Conservation (phyloP, 2,329 filamentous ascomycete genomes). For the Cladobotryum mycophilum region DNA sequence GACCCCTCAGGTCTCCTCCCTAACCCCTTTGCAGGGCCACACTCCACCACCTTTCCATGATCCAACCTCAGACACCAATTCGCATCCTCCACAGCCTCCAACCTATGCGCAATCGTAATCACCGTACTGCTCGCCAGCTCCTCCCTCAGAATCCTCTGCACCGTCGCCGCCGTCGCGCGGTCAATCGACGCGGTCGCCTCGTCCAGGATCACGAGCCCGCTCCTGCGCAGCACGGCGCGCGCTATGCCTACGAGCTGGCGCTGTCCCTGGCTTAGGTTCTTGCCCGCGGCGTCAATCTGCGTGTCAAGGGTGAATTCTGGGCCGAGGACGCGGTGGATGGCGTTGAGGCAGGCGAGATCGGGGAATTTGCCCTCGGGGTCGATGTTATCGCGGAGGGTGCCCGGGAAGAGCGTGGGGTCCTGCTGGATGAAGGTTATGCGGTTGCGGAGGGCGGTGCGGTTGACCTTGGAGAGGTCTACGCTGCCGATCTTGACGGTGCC, state of each 20-base stretch:
- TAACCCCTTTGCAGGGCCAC: constrained; percentile 32
- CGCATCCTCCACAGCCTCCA: constrained; percentile 56
- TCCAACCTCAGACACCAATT: constrained; percentile 50
- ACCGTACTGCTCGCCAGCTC: constrained; percentile 53
- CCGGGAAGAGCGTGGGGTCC: constrained; percentile 56
- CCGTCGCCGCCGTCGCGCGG: constrained; percentile 48
- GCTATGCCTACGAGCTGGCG: constrained; percentile 56
- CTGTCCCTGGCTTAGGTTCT: constrained; percentile 57
- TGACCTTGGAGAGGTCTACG: constrained; percentile 45
- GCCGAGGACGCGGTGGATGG: constrained; percentile 55
- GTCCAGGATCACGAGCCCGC: constrained; percentile 56
- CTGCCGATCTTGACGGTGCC: constrained; percentile 50
- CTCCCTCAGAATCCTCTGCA: constrained; percentile 51
- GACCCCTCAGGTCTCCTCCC: background rate
- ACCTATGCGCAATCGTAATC: constrained; percentile 59
- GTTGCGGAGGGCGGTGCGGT: constrained; percentile 50
- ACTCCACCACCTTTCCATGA: constrained; percentile 43
- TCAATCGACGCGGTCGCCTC: constrained; percentile 61
- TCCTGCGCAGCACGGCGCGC: constrained; percentile 52
- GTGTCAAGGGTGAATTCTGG: constrained; percentile 40
- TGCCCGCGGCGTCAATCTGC: constrained; percentile 52
- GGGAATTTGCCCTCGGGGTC: constrained; percentile 59
- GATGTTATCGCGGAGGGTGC: constrained; percentile 56
- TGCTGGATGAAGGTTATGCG: constrained; percentile 59
- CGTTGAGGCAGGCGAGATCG: constrained; percentile 42